phyloP scores from a whole-genome alignment of 2,329 filamentous ascomycete genomes.

The Colletotrichum chrysophilum region DNA sequence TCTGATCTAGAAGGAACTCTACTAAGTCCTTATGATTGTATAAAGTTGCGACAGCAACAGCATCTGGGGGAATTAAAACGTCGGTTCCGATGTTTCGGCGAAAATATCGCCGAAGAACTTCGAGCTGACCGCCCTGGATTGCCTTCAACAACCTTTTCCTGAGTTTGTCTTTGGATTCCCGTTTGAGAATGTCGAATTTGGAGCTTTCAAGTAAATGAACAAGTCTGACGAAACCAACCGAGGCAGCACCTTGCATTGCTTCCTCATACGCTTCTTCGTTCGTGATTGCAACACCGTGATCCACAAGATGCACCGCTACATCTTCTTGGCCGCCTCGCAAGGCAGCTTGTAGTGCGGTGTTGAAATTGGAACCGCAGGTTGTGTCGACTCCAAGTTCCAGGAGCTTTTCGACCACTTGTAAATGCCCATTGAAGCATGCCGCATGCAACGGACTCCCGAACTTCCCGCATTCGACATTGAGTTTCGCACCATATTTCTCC shows the following conservation, averaged over 20 bases:
- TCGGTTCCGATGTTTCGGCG: rapidly evolving
- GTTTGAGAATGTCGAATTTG: background rate
- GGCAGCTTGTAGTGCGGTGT: background rate
- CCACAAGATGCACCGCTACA: background rate
- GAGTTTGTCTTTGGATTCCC: background rate
- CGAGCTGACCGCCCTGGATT: background rate
- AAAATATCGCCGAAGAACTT: background rate
- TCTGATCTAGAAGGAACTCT: background rate
- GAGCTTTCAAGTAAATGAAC: background rate
- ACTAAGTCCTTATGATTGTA: background rate
- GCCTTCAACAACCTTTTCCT: background rate
- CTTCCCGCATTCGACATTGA: background rate
- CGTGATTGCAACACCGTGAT: rapidly evolving
- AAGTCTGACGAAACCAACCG: background rate
- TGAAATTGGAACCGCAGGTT: background rate
- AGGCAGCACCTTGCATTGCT: background rate
- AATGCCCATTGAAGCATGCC: background rate
- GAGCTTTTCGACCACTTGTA: background rate
- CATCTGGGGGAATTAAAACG: background rate
- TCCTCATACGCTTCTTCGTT: background rate
- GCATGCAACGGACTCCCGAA: background rate
- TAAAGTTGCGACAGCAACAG: background rate
- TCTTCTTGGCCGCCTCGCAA: background rate
- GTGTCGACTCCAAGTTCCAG: background rate
- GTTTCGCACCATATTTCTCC: background rate